phyloP scores from a whole-genome alignment of 2,329 filamentous ascomycete genomes.

The Daldinia eschscholtzii region DNA sequence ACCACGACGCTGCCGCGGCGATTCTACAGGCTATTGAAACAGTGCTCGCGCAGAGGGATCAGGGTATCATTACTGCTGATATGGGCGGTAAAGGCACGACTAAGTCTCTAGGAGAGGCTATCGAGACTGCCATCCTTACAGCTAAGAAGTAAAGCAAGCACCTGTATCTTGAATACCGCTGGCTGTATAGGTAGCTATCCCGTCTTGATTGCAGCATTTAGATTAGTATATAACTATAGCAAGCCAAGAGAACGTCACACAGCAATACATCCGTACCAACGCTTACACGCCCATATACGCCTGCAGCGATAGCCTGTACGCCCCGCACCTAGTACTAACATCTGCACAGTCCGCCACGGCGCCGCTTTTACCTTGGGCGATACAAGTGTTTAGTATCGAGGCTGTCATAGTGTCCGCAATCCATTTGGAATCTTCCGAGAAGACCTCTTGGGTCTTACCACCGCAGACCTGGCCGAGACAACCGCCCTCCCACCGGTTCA shows the following conservation, averaged over 20 bases:
- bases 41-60: constrained; percentile 57
- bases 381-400: constrained; percentile 29
- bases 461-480: constrained; percentile 34
- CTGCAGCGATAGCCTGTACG: constrained; percentile 33
- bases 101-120: constrained; percentile 68
- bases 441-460: constrained; percentile 67
- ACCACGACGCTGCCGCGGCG: constrained; percentile 66
- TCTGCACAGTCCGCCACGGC: constrained; percentile 30
- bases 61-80: constrained; percentile 68
- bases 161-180: not conserved
- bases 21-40: constrained; percentile 49
- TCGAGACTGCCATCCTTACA: constrained; percentile 50
- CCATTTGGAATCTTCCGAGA: constrained; percentile 81
- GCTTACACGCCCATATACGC: constrained; percentile 12
- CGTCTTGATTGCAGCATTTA: not conserved
- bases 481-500: constrained; percentile 40
- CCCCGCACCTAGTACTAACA: constrained; percentile 30
- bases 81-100: constrained; percentile 70
- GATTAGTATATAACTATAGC: not conserved
- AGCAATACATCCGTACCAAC: not conserved
- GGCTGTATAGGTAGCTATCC: not conserved
- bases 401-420: constrained; percentile 57
- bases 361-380: constrained; percentile 28
- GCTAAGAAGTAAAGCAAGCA: constrained; percentile 16
- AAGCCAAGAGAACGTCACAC: not conserved